phyloP scores from a whole-genome alignment of 139 green algal genomes.

The Raphidocelis subcapitata region DNA sequence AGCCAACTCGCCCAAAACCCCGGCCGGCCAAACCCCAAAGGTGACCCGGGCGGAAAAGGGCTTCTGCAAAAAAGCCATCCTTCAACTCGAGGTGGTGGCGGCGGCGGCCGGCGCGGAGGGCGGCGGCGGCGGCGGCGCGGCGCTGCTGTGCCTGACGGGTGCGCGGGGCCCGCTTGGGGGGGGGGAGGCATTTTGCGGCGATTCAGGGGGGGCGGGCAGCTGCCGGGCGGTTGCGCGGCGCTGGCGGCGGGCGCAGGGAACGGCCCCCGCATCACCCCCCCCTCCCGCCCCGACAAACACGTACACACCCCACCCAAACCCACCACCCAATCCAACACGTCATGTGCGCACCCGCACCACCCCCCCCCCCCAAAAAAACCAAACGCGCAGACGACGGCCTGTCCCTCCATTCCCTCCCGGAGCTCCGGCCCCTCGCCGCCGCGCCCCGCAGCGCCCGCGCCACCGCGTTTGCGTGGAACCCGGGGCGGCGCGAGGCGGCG shows the following conservation, averaged over 20 bases:
- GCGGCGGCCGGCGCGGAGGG: not conserved
- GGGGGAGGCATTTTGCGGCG: no score
- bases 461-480: conserved; percentile 49
- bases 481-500: conserved; percentile 24
- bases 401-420: conserved; percentile 30
- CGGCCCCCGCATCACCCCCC: not conserved
- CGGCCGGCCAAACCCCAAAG: no score
- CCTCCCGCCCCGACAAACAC: not conserved
- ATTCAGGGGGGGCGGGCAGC: no score
- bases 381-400: conserved; percentile 26
- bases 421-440: conserved; percentile 26
- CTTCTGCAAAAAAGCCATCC: no score
- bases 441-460: conserved; percentile 31
- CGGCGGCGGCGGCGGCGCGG: not conserved
- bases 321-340: not conserved
- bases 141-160: no score
- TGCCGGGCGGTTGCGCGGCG: no score
- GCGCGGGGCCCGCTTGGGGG: no score
- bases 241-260: no score
- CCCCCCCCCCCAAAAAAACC: not conserved
- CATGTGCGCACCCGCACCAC: not conserved
- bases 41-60: no score
- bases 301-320: not conserved
- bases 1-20: no score
- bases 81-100: not conserved